A percentile compares a stretch with the other conserved stretches of the same genome.
These are phyloP conservation scores for Globisporangium cystogenes DNA, from an alignment of 352 stramenopile genomes.

Conservation along the genomic window DNA sequence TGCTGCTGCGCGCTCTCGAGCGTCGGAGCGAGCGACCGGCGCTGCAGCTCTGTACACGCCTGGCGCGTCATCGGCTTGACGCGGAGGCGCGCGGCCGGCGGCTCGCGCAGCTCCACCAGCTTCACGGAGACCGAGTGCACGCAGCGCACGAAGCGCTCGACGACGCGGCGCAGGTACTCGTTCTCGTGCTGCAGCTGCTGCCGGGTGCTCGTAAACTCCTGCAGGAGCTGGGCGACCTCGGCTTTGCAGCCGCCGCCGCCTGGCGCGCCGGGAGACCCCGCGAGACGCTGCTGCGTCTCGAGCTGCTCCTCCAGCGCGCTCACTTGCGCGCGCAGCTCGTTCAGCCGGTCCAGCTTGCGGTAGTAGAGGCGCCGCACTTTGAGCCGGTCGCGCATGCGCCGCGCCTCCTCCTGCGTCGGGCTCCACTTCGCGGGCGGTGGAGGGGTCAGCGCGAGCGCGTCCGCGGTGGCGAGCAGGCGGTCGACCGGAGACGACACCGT, in stretches of 20 bases:
- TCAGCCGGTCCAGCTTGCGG: constrained; percentile 11
- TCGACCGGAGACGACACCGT: not conserved
- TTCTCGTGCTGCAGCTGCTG: constrained; percentile 9
- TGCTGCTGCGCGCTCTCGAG: not conserved
- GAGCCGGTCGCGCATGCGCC: constrained; percentile 12
- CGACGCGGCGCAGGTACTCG: constrained; percentile 1
- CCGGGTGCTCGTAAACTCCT: not conserved
- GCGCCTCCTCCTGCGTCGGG: constrained; percentile 1
- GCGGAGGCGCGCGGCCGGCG: not conserved
- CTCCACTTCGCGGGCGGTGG: not conserved
- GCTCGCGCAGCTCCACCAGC: not conserved
- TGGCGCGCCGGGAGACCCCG: not conserved
- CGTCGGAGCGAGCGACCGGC: not conserved
- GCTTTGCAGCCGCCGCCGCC: not conserved
- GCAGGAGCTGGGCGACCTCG: not conserved
- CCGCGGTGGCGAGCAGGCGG: not conserved
- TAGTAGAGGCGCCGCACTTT: constrained; percentile 16
- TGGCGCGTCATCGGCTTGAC: constrained; percentile 4
- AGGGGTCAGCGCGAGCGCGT: not conserved
- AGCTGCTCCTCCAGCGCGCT: constrained; percentile 2
- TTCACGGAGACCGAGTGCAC: constrained; percentile 5
- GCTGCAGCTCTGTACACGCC: constrained; percentile 1
- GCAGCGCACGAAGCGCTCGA: constrained; percentile 1
- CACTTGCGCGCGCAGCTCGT: constrained; percentile 2
- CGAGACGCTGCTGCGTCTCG: not conserved